These are phyloP conservation scores for Tieghemiomyces parasiticus DNA, from an alignment of 192 early-diverging fungal species.

Conservation along the genomic window DNA sequence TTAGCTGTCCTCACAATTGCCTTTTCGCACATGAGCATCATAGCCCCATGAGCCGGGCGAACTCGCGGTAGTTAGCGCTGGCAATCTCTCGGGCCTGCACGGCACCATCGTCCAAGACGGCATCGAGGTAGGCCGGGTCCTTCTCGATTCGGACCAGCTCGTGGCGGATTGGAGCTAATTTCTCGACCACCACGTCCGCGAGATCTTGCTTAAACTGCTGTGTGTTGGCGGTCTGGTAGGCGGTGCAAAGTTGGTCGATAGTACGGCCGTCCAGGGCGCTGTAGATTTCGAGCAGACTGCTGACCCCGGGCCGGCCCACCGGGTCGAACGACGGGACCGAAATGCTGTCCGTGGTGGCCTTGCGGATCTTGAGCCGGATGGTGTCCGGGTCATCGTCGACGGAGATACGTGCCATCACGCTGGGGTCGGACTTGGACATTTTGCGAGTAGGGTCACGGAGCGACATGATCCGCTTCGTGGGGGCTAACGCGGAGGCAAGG, in stretches of 20 bases:
- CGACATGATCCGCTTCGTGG: slow-evolving; percentile 72
- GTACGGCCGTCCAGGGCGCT: slow-evolving; percentile 21
- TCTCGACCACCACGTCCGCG: slow-evolving; percentile 41
- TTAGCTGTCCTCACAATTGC: too few species aligned
- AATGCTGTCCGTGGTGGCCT: slow-evolving; percentile 52
- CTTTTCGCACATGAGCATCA: too few species aligned
- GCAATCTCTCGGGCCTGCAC: slow-evolving; percentile 44
- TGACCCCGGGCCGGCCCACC: slow-evolving; percentile 54
- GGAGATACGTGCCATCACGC: slow-evolving; percentile 56
- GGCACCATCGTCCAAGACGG: slow-evolving; percentile 47
- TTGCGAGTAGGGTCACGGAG: slow-evolving; percentile 56
- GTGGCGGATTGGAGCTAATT: slow-evolving; percentile 46
- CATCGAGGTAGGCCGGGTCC: slow-evolving; percentile 46
- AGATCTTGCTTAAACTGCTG: slow-evolving; percentile 62
- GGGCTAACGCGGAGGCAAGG: too few species aligned
- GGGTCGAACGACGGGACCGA: slow-evolving; percentile 58
- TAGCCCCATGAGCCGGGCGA: neutral
- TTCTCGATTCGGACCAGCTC: slow-evolving; percentile 37
- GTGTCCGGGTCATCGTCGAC: slow-evolving; percentile 48
- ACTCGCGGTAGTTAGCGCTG: slow-evolving; percentile 24
- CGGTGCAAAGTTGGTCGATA: slow-evolving; percentile 31
- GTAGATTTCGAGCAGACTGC: slow-evolving; percentile 72
- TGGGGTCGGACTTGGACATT: slow-evolving; percentile 81
- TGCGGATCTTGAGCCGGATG: slow-evolving; percentile 51
- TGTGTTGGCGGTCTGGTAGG: slow-evolving; percentile 31